Conservation (phyloP, 2,329 filamentous ascomycete species). For the Fusarium chlamydosporum region DNA sequence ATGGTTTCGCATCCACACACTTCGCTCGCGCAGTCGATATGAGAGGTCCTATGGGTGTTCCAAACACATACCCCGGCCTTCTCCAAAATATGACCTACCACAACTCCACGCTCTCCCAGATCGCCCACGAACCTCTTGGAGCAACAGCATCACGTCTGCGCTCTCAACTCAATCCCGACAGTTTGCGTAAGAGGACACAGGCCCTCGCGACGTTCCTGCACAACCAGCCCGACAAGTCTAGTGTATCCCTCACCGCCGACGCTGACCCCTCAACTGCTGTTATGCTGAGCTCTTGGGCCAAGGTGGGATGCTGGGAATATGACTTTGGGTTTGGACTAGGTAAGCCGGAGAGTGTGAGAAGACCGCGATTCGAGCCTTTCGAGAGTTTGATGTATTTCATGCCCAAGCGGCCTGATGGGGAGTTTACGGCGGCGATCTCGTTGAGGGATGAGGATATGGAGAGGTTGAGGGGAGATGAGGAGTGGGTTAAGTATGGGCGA, state of each 20-base stretch:
- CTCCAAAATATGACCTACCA: constrained; percentile 63
- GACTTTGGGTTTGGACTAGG: constrained; percentile 65
- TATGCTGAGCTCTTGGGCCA: constrained; percentile 69
- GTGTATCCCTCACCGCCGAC: constrained; percentile 54
- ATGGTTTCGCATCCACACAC: constrained; percentile 42
- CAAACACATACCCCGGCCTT: constrained; percentile 63
- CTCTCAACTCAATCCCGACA: constrained; percentile 54
- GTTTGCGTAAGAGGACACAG: constrained; percentile 56
- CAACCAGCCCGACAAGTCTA: constrained; percentile 54
- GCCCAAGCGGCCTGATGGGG: constrained; percentile 60
- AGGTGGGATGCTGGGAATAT: constrained; percentile 60
- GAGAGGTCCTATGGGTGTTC: constrained; percentile 59
- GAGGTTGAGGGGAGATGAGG: constrained; percentile 58
- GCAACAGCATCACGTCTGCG: constrained; percentile 58
- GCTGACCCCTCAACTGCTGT: constrained; percentile 60
- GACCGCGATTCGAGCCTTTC: constrained; percentile 61
- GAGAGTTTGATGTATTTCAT: constrained; percentile 67
- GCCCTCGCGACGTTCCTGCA: constrained; percentile 59
- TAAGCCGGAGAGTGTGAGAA: constrained; percentile 61
- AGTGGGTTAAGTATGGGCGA: constrained; percentile 52
- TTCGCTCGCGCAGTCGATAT: constrained; percentile 66
- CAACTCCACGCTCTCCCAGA: constrained; percentile 48
- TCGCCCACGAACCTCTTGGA: constrained; percentile 54
- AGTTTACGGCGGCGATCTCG: constrained; percentile 61
- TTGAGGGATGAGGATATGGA: constrained; percentile 64